Evolutionary conservation across 352 stramenopile genomes (phyloP).

Genomic region (Phytopythium cucurbitacearum): DNA sequence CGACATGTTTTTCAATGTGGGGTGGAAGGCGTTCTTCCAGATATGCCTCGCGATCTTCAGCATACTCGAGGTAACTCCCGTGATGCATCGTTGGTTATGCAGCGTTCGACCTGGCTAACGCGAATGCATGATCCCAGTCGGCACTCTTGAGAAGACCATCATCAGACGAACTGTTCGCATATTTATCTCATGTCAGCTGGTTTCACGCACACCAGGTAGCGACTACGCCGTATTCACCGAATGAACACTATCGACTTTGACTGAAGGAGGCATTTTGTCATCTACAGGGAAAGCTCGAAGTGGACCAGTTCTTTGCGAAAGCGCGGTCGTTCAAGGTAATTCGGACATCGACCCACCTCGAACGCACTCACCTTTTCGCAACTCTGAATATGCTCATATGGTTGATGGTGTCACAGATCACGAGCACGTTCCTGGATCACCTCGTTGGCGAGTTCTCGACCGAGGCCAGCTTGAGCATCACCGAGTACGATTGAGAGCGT

Average conservation of each 20-base stretch:
- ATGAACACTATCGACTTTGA: too few species aligned
- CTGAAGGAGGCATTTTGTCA: too few species aligned
- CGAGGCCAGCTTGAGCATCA: conserved; percentile 41
- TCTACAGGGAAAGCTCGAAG: conserved; percentile 24
- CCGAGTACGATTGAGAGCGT: conserved; percentile 22
- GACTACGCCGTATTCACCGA: neutral
- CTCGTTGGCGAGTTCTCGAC: conserved; percentile 41
- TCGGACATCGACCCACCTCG: neutral
- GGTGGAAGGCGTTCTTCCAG: conserved; percentile 47
- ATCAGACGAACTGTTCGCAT: conserved; percentile 24
- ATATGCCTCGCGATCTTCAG: conserved; percentile 34
- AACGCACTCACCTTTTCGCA: neutral
- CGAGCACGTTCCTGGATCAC: conserved; percentile 32
- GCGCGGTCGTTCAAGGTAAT: conserved; percentile 29
- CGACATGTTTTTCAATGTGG: conserved; percentile 44
- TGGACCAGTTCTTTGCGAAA: conserved; percentile 26
- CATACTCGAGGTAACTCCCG: conserved; percentile 22
- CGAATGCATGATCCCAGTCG: conserved; percentile 7
- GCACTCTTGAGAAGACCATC: conserved; percentile 16
- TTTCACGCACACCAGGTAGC: conserved; percentile 35
- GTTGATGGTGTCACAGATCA: conserved; percentile 16
- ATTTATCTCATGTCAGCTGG: conserved; percentile 25
- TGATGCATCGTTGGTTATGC: too few species aligned
- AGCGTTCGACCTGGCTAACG: neutral
- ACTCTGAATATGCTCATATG: neutral